Base-by-base conservation (phyloP, 176 grass and related monocot species). In the Lolium multiflorum region DNA sequence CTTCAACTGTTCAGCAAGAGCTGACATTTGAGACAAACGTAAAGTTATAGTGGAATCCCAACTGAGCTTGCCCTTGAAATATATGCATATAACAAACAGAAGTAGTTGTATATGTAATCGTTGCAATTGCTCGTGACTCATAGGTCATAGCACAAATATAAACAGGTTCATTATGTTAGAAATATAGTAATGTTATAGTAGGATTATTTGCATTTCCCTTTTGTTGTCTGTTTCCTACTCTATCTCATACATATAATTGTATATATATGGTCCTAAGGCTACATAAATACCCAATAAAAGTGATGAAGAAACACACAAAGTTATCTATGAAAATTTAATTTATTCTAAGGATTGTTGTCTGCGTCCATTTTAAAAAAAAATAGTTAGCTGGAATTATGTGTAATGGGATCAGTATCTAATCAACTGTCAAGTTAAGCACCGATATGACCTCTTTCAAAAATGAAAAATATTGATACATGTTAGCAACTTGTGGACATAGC, bases 401-500 rank as follows among this genome's bases (percentile, higher is more conserved):
- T 21, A 38, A 38, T 68, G 68, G 44, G 37, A 70, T 71, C 68
- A 43, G 35, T 71, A 38, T 44, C 65, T 68, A 35, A 68, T 68
- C 7, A 38, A 68, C 65, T 68, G 65, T 68, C 5, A 39, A 17
- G 65, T 38, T 38, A 68, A 68, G 18, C 35, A 71, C 68, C 4
- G 38, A 21, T 44, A 44, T 43, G 68, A 71, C 3, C 38, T 11
- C 31, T 17, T 37, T 71, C 9, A 20, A 43, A 71, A 20, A 70
- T 38, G 8, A 70, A 70, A 70, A 43, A 43, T 44, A 12, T 44
- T 44, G 17, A 68, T 46, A 46, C 8, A 46, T 46, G 44, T 41
- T 41, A 41, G 28, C 13, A 35, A 67, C 64, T 67, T 67, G 13
- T 37, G 28, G 26, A 28, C 64, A 37, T 67, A 67, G 26, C 15